Base-by-base conservation (phyloP, 495 filamentous ascomycete genomes). In the Daldinia decipiens region DNA sequence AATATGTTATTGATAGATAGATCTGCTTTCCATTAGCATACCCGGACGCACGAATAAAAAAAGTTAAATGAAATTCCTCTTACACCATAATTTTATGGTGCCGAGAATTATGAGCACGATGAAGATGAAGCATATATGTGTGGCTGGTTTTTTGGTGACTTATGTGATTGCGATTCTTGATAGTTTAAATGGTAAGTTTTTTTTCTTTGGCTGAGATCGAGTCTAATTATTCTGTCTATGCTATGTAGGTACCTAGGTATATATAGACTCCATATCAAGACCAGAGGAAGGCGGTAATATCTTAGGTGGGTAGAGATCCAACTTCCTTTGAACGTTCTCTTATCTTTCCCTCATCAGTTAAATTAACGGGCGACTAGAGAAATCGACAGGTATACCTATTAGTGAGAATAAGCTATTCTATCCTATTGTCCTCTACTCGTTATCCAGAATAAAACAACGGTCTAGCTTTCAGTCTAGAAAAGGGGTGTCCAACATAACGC, bases 1-100 rank as follows among this genome's bases (percentile, higher is more conserved):
- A 94, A 85, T 70, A 67, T 47, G 43, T 47, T 47, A 17, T 60
- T 60, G 21, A 62, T 60, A 66, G 36, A 59, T 74, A 76, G 66
- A 66, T 72, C 43, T 76, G 65, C 76, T 56, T 74, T 70, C 59
- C 55, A 34, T 51, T 61, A 68, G 73, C 75, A 77, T 76, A 76
- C 70, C 70, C 34, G 62, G 66, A 57, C 68, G 68, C 38, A 76
- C 26, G 62, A 62, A 56, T 59, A 59, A 59, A 59, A 58, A 67
- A 75, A 75, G 75, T 77, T 75, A 73, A 77, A 77, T 60, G 51
- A 62, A 59, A 21, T 21, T 36, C 13, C 11, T 29, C 7, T 45
- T 21, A 12, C 19, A 5, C 4, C 17, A 50, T 40, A 3, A 15
- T 31, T n/a, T 31, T 53, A 13, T 51, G 17, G 19, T 24, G 19